phyloP scores from a whole-genome alignment of 2,329 filamentous ascomycete genomes.

The Paraconiothyrium sp. region DNA sequence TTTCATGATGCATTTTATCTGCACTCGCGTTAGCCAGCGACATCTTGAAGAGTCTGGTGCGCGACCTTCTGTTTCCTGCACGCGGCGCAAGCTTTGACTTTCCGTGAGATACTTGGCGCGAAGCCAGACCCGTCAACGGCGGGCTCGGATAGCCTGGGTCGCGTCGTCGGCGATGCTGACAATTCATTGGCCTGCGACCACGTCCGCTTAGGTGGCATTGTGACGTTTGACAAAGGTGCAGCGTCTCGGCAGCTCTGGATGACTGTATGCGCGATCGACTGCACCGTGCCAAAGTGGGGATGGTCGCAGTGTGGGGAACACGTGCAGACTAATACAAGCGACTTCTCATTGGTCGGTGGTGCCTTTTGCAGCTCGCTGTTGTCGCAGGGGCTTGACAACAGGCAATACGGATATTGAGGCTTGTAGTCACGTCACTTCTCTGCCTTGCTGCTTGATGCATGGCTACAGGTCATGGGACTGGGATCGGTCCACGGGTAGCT shows the following conservation, averaged over 20 bases:
- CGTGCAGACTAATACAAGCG: background rate
- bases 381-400: too few species aligned
- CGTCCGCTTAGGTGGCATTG: slow-evolving; percentile 31
- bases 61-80: slow-evolving; percentile 61
- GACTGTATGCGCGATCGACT: slow-evolving; percentile 9
- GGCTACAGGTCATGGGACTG: too few species aligned
- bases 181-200: slow-evolving; percentile 32
- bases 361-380: background rate
- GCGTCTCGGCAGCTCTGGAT: slow-evolving; percentile 6
- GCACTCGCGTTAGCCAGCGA: background rate
- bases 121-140: slow-evolving; percentile 11
- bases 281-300: background rate
- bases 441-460: too few species aligned
- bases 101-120: slow-evolving; percentile 41
- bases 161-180: slow-evolving; percentile 20
- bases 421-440: too few species aligned
- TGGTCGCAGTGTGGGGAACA: slow-evolving; percentile 8
- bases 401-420: too few species aligned
- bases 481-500: too few species aligned
- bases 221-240: slow-evolving; percentile 17
- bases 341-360: background rate
- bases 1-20: slow-evolving; percentile 64
- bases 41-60: background rate
- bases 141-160: slow-evolving; percentile 20
- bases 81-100: slow-evolving; percentile 59